phyloP scores from a whole-genome alignment of 371 early-diverging fungal species.

The Mortierella sp. region DNA sequence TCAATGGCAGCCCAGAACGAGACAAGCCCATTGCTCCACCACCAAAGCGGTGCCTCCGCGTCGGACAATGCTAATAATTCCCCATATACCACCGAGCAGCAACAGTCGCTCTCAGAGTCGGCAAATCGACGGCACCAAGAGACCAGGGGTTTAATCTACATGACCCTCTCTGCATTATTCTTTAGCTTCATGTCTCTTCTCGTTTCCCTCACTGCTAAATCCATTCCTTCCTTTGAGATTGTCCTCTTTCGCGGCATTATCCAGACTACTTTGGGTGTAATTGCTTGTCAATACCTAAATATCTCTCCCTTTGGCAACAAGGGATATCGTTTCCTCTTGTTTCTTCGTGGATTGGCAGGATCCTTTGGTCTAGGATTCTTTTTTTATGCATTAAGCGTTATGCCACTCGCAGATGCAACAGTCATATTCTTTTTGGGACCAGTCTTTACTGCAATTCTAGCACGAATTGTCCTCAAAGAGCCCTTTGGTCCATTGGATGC shows the following conservation, averaged over 20 bases:
- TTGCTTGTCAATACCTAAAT: constrained; percentile 62
- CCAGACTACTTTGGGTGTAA: constrained; percentile 68
- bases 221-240: constrained; percentile 74
- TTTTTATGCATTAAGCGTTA: constrained; percentile 75
- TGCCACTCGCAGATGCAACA: constrained; percentile 83
- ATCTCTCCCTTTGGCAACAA: constrained; percentile 71
- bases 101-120: neutral
- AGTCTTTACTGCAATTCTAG: constrained; percentile 80
- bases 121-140: constrained; percentile 46
- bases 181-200: constrained; percentile 79
- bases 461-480: constrained; percentile 73
- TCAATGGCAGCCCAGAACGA: constrained; percentile 20
- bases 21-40: constrained; percentile 25
- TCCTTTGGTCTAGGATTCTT: constrained; percentile 78
- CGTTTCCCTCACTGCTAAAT: constrained; percentile 71
- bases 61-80: neutral
- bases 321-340: constrained; percentile 64
- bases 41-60: neutral
- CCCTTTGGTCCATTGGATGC: constrained; percentile 73
- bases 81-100: neutral
- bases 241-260: constrained; percentile 78
- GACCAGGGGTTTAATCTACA: constrained; percentile 60
- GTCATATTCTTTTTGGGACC: constrained; percentile 86
- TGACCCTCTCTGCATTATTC: constrained; percentile 79
- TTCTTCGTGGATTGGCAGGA: constrained; percentile 75